Percentiles rank a stretch among this genome's conserved stretches.
These are phyloP conservation scores for Coemansia interrupta DNA, from an alignment of 192 early-diverging fungal genomes.

Conservation along the genomic window DNA sequence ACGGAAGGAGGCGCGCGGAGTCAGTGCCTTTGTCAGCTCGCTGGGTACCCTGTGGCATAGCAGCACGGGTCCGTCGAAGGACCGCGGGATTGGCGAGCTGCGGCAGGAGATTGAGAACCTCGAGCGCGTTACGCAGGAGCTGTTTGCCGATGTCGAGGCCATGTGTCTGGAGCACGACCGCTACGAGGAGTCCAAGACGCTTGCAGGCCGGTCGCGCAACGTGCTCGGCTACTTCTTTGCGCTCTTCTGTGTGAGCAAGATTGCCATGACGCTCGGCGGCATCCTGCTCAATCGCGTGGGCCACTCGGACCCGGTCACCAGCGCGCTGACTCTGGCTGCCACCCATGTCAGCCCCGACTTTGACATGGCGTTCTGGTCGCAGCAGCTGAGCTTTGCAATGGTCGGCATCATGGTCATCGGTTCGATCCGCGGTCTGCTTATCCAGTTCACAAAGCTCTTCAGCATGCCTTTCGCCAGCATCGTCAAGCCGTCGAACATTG, in stretches of 20 bases:
- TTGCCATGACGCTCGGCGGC: conserved; percentile 76
- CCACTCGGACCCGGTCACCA: conserved; percentile 79
- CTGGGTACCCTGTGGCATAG: conserved; percentile 29
- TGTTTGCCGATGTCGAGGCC: conserved; percentile 78
- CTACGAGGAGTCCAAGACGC: conserved; percentile 63
- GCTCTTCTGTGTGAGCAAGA: conserved; percentile 86
- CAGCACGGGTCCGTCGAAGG: conserved; percentile 6
- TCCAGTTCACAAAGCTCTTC: conserved; percentile 79
- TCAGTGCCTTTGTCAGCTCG: conserved; percentile 21
- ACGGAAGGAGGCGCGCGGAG: conserved; percentile 3
- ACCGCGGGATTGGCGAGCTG: conserved; percentile 35
- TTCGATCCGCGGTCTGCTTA: conserved; percentile 83
- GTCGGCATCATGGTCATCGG: conserved; percentile 86
- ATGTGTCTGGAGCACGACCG: conserved; percentile 70
- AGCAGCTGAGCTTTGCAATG: conserved; percentile 89
- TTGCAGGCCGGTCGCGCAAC: conserved; percentile 76
- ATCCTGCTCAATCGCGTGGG: conserved; percentile 72
- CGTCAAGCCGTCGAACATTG: conserved; percentile 70
- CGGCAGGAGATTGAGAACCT: conserved; percentile 43
- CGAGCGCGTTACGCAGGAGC: conserved; percentile 64
- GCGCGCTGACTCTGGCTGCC: conserved; percentile 67
- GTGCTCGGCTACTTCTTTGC: conserved; percentile 83
- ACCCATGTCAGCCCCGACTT: conserved; percentile 63
- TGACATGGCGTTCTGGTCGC: conserved; percentile 81
- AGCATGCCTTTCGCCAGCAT: conserved; percentile 61